Conservation (phyloP, 768 basidiomycete species). For the Roridomyces roridus region DNA sequence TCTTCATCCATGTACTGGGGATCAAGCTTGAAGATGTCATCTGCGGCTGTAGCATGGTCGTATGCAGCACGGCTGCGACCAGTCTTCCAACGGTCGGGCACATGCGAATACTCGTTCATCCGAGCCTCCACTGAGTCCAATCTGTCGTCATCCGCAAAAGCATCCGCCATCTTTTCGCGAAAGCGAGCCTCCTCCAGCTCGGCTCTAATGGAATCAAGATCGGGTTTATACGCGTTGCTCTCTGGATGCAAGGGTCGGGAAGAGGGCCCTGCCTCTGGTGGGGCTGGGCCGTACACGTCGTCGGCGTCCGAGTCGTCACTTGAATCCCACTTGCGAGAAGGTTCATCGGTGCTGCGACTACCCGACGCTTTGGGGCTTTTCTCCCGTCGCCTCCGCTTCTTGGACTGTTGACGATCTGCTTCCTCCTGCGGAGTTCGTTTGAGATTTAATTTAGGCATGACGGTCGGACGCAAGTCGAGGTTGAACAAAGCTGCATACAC, state of each 20-base stretch:
- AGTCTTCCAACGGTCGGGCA: slow-evolving; percentile 73
- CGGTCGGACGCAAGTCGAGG: neutral
- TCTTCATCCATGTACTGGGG: slow-evolving; percentile 77
- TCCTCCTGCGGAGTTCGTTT: slow-evolving; percentile 72
- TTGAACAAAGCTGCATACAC: no score
- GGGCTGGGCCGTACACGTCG: slow-evolving; percentile 29
- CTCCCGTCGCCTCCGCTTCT: slow-evolving; percentile 40
- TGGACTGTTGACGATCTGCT: slow-evolving; percentile 47
- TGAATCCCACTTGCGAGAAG: slow-evolving; percentile 55
- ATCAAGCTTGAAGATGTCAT: slow-evolving; percentile 49
- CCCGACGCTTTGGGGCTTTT: slow-evolving; percentile 4
- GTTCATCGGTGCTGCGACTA: slow-evolving; percentile 8
- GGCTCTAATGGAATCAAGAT: slow-evolving; percentile 55
- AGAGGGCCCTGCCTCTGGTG: slow-evolving; percentile 14
- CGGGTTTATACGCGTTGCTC: slow-evolving; percentile 38
- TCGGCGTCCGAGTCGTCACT: slow-evolving; percentile 53
- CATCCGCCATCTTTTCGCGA: slow-evolving; percentile 74
- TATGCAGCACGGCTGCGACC: slow-evolving; percentile 29
- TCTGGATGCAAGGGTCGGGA: slow-evolving; percentile 24
- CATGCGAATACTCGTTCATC: slow-evolving; percentile 72
- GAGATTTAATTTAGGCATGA: slow-evolving; percentile 60
- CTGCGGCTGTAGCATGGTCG: slow-evolving; percentile 32
- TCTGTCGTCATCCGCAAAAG: slow-evolving; percentile 75
- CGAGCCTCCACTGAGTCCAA: slow-evolving; percentile 66
- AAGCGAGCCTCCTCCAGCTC: slow-evolving; percentile 72